Evolutionary conservation across 106 monocot genomes (phyloP), one percentile per base, ranked within the genome.

Genomic region (Dioscorea dumetorum): DNA sequence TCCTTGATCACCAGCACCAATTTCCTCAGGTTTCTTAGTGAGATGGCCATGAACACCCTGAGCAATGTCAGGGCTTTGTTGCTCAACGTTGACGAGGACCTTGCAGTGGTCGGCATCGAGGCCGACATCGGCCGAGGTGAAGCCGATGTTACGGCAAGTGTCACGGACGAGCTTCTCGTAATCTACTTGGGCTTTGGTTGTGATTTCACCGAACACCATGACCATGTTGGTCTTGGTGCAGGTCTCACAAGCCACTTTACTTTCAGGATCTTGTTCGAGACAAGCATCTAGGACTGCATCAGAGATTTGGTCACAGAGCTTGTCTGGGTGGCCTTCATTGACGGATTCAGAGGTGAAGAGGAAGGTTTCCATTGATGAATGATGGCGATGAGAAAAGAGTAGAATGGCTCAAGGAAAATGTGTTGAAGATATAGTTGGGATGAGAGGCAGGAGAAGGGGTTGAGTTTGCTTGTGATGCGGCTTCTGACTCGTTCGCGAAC

Each of bases 1-100:
- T 18, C 74, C 74, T 21, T 74, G 74, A 31, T 74, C 66, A 4
- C 74, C 74, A 16, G 74, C 74, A 20, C 74, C 74, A 52, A 74
- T 74, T 67, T 76, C 76, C 62, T 76, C 76, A 2, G 69, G 76
- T 50, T 69, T 68, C 69, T 76, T 76, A 2, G 69, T 60, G 50
- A 76, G 33, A 33, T 76, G 76, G 4, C 76, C 76, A 14, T 76
- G 76, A 21, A 76, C 74, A 9, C 74, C 74, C 21, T 74, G 74
- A 20, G 74, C 74, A 2, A 74, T 74, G 52, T 74, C 74, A 3
- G 76, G 76, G 63, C 76, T 76, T 68, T 76, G 76, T 68, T 76
- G 48, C 69, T 76, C 69, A 35, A 74, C 66, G 18, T 74, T 74
- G 50, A 74, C 67, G 22, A 74, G 53, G 15, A 73, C 73, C 34